Evolutionary conservation across 2,329 filamentous ascomycete species (phyloP).

Genomic region (Davidsoniella australis): DNA sequence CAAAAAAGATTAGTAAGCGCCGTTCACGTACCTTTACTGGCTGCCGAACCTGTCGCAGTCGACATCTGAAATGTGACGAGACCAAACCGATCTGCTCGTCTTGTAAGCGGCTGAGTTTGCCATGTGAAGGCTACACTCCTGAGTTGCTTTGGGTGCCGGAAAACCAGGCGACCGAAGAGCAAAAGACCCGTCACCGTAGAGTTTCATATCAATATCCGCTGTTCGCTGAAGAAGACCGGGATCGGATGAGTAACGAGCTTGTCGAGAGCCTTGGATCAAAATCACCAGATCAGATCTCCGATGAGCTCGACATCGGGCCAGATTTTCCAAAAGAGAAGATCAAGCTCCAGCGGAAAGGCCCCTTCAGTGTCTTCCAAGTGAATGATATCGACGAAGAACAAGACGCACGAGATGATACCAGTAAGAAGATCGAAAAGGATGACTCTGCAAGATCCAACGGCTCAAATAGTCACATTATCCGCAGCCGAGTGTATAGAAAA

Average conservation of each 20-base stretch:
- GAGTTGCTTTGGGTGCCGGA: slow-evolving; percentile 19
- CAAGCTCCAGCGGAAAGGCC: background rate
- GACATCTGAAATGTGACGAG: slow-evolving; percentile 30
- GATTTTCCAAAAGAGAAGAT: background rate
- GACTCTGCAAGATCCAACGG: no score
- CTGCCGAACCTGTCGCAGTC: slow-evolving; percentile 20
- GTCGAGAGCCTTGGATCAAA: slow-evolving; percentile 18
- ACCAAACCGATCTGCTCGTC: slow-evolving; percentile 23
- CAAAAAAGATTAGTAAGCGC: slow-evolving; percentile 16
- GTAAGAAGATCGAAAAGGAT: no score
- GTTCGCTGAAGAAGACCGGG: slow-evolving; percentile 23
- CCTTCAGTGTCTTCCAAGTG: no score
- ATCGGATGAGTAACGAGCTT: slow-evolving; percentile 21
- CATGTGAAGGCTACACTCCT: slow-evolving; percentile 25
- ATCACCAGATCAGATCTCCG: slow-evolving; percentile 15
- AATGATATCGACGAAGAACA: no score
- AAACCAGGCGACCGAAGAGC: slow-evolving; percentile 14
- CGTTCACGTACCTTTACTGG: slow-evolving; percentile 23
- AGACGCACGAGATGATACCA: no score
- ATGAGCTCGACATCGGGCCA: slow-evolving; percentile 15
- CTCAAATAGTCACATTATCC: no score
- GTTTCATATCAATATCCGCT: slow-evolving; percentile 25
- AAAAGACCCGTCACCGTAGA: background rate
- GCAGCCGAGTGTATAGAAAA: no score
- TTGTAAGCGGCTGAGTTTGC: slow-evolving; percentile 21